Percentiles rank a stretch among this genome's conserved stretches.
Conservation (phyloP, 2,329 filamentous ascomycete genomes). For the Chaetomiaceae sp. region DNA sequence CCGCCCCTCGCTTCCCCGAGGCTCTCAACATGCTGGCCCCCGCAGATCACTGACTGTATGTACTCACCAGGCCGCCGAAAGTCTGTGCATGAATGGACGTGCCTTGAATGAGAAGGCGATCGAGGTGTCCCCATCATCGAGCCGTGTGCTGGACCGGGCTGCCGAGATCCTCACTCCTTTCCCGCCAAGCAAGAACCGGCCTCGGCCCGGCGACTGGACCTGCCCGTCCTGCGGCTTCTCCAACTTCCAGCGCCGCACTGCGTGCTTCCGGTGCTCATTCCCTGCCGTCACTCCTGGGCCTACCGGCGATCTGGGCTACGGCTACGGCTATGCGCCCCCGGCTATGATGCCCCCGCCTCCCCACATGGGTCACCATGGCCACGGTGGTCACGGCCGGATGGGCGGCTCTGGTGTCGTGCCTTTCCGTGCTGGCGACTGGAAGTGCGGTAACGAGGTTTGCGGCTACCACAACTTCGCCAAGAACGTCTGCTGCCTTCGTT, state of each 20-base stretch:
- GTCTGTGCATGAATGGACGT: constrained; percentile 97
- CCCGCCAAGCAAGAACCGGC: constrained; percentile 96
- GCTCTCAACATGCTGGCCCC: neutral
- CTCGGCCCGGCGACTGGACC: constrained; percentile 96
- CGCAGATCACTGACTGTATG: neutral
- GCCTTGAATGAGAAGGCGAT: constrained; percentile 98
- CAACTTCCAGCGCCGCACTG: constrained; percentile 97
- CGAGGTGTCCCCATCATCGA: constrained; percentile 96
- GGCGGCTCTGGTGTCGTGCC: constrained; percentile 83
- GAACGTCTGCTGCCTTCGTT: constrained; percentile 96
- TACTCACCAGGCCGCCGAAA: constrained; percentile 77
- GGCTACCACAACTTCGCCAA: constrained; percentile 99
- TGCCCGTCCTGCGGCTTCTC: constrained; percentile 98
- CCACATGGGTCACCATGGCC: constrained; percentile 58
- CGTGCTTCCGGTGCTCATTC: constrained; percentile 98
- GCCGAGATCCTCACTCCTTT: constrained; percentile 96
- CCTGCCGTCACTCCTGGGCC: constrained; percentile 83
- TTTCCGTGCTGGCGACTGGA: constrained; percentile 98
- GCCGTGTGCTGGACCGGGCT: constrained; percentile 89
- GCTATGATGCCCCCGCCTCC: constrained; percentile 75
- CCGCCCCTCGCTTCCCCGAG: neutral
- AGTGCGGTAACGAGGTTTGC: constrained; percentile 95
- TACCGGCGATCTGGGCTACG: constrained; percentile 58
- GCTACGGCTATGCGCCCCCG: constrained; percentile 68
- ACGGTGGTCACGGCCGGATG: constrained; percentile 59